Evolutionary conservation across 345 rosid genomes (phyloP).

Genomic region (Aquilaria sinensis): DNA sequence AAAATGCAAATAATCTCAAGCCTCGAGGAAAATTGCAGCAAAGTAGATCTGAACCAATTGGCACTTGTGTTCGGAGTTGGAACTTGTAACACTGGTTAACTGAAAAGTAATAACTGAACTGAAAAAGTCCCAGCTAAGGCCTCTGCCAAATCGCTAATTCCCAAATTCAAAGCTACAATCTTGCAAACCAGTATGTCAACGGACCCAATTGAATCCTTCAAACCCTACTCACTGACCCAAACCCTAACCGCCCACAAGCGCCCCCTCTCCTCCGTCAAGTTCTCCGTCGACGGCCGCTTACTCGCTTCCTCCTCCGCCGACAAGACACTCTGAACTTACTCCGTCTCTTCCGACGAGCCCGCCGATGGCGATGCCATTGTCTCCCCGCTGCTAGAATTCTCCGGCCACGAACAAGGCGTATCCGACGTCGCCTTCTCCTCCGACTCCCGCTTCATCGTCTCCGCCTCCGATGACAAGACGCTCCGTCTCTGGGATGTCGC

Average conservation of each 20-base stretch:
- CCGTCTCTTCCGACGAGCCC: constrained; percentile 37
- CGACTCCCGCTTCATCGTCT: constrained; percentile 77
- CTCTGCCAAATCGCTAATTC: too few relatives aligned
- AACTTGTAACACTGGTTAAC: too few relatives aligned
- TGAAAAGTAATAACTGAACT: too few relatives aligned
- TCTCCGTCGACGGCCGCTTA: constrained; percentile 86
- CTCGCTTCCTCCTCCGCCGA: constrained; percentile 87
- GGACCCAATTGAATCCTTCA: constrained; percentile 33
- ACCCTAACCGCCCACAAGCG: constrained; percentile 70
- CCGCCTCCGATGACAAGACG: constrained; percentile 92
- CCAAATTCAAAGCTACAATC: too few relatives aligned
- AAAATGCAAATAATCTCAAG: too few relatives aligned
- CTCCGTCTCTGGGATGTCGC: constrained; percentile 88
- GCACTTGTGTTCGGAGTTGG: too few relatives aligned
- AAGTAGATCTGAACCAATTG: too few relatives aligned
- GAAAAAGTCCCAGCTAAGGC: too few relatives aligned
- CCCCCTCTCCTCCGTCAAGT: constrained; percentile 73
- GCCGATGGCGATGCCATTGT: constrained; percentile 16
- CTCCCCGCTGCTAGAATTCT: constrained; percentile 43
- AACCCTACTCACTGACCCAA: constrained; percentile 64
- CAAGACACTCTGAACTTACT: constrained; percentile 64
- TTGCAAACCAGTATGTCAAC: constrained; percentile 8
- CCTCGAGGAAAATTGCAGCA: too few relatives aligned
- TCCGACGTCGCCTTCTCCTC: constrained; percentile 91
- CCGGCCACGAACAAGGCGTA: constrained; percentile 74